phyloP scores from a whole-genome alignment of 352 stramenopile species.

The Globisporangium takayamanum region DNA sequence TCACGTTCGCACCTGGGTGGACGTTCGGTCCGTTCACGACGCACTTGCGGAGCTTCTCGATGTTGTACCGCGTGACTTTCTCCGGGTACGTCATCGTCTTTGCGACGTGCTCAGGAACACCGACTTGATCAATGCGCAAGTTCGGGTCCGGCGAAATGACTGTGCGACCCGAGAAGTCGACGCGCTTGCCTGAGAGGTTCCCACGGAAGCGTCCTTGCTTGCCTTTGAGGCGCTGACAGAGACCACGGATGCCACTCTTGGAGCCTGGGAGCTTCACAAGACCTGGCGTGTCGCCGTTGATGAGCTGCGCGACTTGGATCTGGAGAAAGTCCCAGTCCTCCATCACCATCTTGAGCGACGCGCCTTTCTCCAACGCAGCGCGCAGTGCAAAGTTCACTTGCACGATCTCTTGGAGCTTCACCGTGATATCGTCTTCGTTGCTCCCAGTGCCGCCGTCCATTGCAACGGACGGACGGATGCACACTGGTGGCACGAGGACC shows the following conservation, averaged over 20 bases:
- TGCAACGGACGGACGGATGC: conserved; percentile 97
- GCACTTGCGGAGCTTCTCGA: conserved; percentile 92
- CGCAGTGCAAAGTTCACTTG: conserved; percentile 97
- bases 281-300: conserved; percentile 98
- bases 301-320: conserved; percentile 95
- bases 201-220: conserved; percentile 98
- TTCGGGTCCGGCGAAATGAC: conserved; percentile 99
- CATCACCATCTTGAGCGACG: conserved; percentile 97
- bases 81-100: conserved; percentile 99
- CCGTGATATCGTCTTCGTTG: conserved; percentile 98
- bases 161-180: conserved; percentile 98
- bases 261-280: conserved; percentile 92
- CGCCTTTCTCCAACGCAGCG: conserved; percentile 91
- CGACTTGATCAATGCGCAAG: conserved; percentile 91
- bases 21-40: conserved; percentile 95
- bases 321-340: conserved; percentile 99
- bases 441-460: conserved; percentile 94
- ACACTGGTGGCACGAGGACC: conserved; percentile 97
- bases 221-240: conserved; percentile 98
- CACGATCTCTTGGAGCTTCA: conserved; percentile 99
- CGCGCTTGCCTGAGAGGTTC: conserved; percentile 98
- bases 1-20: conserved; percentile 96
- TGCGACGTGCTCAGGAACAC: conserved; percentile 93
- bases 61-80: conserved; percentile 96
- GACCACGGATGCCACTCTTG: conserved; percentile 93